Evolutionary conservation across 1,139 yeast species (phyloP).

Genomic region (Wickerhamomyces sp.): DNA sequence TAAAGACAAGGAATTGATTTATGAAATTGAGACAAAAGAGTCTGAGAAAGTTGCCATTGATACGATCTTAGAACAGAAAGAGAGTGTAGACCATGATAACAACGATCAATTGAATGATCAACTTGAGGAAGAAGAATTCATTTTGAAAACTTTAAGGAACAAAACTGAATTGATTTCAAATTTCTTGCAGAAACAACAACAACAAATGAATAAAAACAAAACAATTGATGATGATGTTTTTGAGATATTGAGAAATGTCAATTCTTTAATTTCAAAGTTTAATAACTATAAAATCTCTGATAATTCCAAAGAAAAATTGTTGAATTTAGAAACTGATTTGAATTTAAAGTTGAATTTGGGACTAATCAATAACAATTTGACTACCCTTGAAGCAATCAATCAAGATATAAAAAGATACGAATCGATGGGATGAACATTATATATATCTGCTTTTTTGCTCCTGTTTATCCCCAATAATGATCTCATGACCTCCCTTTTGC

Average conservation of each 20-base stretch:
- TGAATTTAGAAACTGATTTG: slow-evolving; percentile 20
- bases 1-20: slow-evolving; percentile 7
- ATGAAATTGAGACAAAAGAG: slow-evolving; percentile 9
- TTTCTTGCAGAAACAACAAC: not conserved
- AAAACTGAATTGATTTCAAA: slow-evolving; percentile 6
- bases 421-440: not conserved
- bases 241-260: slow-evolving; percentile 12
- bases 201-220: not conserved
- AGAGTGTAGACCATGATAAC: slow-evolving; percentile 5
- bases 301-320: slow-evolving; percentile 9
- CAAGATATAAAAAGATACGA: slow-evolving; percentile 10
- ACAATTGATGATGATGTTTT: not conserved
- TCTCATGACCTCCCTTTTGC: too few species aligned
- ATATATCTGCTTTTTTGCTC: too few species aligned
- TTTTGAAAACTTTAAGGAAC: slow-evolving; percentile 10
- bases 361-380: slow-evolving; percentile 5
- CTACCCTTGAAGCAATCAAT: slow-evolving; percentile 2
- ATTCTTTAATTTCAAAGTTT: slow-evolving; percentile 18
- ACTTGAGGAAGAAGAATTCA: slow-evolving; percentile 7
- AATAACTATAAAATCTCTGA: slow-evolving; percentile 14
- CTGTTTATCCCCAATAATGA: too few species aligned
- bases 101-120: slow-evolving; percentile 6
- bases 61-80: slow-evolving; percentile 15
- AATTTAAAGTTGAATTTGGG: slow-evolving; percentile 16
- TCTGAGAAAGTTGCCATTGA: slow-evolving; percentile 21